Evolutionary conservation across 306 rosid genomes (phyloP).

Genomic region (Elaeagnus macrophylla): DNA sequence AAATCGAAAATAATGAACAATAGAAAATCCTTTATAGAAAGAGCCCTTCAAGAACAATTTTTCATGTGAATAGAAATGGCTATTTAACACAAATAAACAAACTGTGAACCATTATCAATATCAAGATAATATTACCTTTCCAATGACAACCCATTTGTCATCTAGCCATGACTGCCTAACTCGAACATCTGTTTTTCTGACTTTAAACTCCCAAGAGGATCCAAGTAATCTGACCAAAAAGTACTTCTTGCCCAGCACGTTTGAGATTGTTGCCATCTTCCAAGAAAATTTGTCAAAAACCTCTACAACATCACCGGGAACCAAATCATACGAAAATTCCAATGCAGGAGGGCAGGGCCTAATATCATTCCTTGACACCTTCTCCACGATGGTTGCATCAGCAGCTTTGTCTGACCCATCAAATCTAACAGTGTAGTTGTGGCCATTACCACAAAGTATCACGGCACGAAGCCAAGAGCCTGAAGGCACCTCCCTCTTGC

Average conservation of each 20-base stretch:
- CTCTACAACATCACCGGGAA: conserved; percentile 53
- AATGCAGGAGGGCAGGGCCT: conserved; percentile 61
- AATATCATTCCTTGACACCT: conserved; percentile 51
- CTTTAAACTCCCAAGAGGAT: conserved; percentile 38
- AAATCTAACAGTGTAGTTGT: conserved; percentile 42
- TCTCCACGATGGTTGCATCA: conserved; percentile 29
- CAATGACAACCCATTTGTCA: conserved; percentile 46
- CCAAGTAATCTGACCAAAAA: conserved; percentile 54
- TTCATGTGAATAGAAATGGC: background rate
- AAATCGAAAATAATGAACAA: no score
- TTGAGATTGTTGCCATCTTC: conserved; percentile 46
- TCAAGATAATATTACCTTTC: conserved; percentile 34
- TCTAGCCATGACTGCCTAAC: conserved; percentile 53
- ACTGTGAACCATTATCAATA: background rate
- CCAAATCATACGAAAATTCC: conserved; percentile 30
- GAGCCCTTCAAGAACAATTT: background rate
- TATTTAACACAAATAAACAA: background rate
- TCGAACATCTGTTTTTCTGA: conserved; percentile 40
- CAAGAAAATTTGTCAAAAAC: conserved; percentile 51
- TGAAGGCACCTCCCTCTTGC: conserved; percentile 27
- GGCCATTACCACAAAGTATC: conserved; percentile 58
- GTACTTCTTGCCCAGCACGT: conserved; percentile 24
- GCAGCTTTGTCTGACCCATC: conserved; percentile 15
- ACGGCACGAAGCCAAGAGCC: conserved; percentile 63
- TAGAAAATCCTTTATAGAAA: no score